Base-by-base conservation (phyloP, 2,329 filamentous ascomycete genomes). In the Coniochaeta hoffmannii region DNA sequence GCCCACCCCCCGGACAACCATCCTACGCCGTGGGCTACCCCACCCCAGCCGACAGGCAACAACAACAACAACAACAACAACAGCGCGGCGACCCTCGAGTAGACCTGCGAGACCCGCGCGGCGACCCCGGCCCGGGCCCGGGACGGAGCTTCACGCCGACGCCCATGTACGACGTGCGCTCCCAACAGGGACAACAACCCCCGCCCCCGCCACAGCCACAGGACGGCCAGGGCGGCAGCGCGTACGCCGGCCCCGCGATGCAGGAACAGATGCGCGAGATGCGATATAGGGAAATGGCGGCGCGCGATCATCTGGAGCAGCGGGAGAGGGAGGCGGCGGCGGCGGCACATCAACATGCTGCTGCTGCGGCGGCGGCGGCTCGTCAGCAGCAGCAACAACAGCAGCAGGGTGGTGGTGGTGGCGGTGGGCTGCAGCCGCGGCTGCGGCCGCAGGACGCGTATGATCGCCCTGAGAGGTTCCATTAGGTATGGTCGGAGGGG, bases 111-210 rank as follows among this genome's bases (percentile, higher is more conserved):
- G 49, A 34, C 19, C 49, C 14, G 2, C 9, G 49, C 5, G 46
- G 59, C 31, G 44, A 59, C 28, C 55, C 57, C n/a, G n/a, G n/a
- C n/a, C n/a, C n/a, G n/a, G 55, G 57, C 17, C 30, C 30, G 7
- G 30, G 30, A 53, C 59, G 65, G 2, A 64, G 63, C 31, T 68
- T 66, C 52, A 67, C 66, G 2, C 66, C 66, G 1, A 62, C 64
- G 1, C 55, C 54, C n/a, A 61, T 58, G 17, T 68, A 65, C 55
- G 66, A 68, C n/a, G 55, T 53, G 10, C 62, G 63, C 2, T 59
- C 59, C 1, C 62, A 58, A 4, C 32, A 35, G 32, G 61, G 61
- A 26, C 57, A 58, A 5, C 59, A 55, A 11, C 41, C 32, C 8
- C 54, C 26, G 34, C 50, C 50, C 7, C 50, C 53, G n/a, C 34